Evolutionary conservation across 352 stramenopile species (phyloP).

Genomic region (Pythium dissotocum): DNA sequence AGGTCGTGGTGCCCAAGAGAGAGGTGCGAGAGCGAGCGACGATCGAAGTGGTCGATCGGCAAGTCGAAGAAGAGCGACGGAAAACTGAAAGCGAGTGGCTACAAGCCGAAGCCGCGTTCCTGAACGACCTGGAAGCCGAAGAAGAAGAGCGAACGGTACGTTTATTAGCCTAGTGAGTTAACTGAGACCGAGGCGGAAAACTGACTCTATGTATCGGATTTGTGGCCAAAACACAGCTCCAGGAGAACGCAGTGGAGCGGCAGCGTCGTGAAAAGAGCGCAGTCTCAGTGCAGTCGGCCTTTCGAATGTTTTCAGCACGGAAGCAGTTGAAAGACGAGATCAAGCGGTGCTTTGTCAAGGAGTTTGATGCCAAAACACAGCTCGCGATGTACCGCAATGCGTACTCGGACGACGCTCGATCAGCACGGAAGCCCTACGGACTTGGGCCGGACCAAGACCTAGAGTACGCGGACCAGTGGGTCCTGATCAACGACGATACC

Average conservation of each 20-base stretch:
- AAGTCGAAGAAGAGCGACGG: conserved; percentile 47
- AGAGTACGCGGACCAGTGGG: conserved; percentile 57
- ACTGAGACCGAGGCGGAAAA: neutral
- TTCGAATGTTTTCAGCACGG: conserved; percentile 54
- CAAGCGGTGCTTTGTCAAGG: conserved; percentile 50
- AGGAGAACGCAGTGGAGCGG: conserved; percentile 43
- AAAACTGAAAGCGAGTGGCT: conserved; percentile 53
- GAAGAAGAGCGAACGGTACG: conserved; percentile 50
- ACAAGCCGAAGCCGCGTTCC: conserved; percentile 47
- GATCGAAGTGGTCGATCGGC: conserved; percentile 50
- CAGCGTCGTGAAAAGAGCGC: conserved; percentile 41
- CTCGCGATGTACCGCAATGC: conserved; percentile 59
- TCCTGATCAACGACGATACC: conserved; percentile 47
- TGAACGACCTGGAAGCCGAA: conserved; percentile 45
- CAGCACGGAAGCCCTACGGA: conserved; percentile 48
- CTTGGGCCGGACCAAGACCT: conserved; percentile 54
- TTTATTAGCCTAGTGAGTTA: neutral
- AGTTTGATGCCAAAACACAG: conserved; percentile 46
- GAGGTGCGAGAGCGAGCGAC: conserved; percentile 57
- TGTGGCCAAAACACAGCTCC: conserved; percentile 27
- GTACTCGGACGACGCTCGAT: conserved; percentile 33
- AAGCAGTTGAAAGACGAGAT: conserved; percentile 54
- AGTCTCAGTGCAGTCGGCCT: conserved; percentile 53
- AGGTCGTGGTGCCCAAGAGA: conserved; percentile 39
- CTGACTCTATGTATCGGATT: neutral